These are phyloP conservation scores for Diplodia corticola DNA, from an alignment of 2,329 filamentous ascomycete species.

Conservation along the genomic window DNA sequence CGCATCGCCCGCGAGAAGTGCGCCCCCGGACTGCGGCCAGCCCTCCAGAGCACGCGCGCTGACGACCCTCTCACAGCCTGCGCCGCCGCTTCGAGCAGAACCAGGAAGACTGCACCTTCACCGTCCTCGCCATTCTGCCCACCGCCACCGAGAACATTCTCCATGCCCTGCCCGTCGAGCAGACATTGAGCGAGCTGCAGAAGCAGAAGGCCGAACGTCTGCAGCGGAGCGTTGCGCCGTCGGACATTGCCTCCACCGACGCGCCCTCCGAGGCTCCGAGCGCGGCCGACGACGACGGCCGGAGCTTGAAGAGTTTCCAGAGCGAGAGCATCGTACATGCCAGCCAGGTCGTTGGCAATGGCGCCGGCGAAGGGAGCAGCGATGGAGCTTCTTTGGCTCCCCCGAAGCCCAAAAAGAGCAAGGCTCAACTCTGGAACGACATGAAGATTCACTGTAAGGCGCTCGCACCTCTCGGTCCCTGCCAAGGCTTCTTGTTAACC, in stretches of 20 bases:
- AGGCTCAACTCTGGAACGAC: slow-evolving; percentile 95
- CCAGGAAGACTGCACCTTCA: slow-evolving; percentile 98
- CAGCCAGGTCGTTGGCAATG: slow-evolving; percentile 64
- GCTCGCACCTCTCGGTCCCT: not conserved
- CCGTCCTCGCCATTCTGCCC: slow-evolving; percentile 90
- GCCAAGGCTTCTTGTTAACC: not conserved
- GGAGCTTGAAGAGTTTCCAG: slow-evolving; percentile 72
- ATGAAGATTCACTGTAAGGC: slow-evolving; percentile 88
- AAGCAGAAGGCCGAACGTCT: slow-evolving; percentile 80
- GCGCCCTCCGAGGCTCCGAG: slow-evolving; percentile 26
- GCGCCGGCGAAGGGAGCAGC: slow-evolving; percentile 52
- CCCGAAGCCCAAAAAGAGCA: slow-evolving; percentile 69
- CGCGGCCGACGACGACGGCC: slow-evolving; percentile 71
- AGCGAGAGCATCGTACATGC: slow-evolving; percentile 83
- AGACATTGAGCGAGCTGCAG: slow-evolving; percentile 90
- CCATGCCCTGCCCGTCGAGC: slow-evolving; percentile 84
- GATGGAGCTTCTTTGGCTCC: slow-evolving; percentile 34
- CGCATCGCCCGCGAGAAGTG: slow-evolving; percentile 97
- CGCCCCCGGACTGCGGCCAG: slow-evolving; percentile 31
- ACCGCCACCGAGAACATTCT: slow-evolving; percentile 89
- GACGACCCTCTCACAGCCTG: slow-evolving; percentile 58
- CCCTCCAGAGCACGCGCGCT: slow-evolving; percentile 8
- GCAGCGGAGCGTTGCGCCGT: slow-evolving; percentile 58
- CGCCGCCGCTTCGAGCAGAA: slow-evolving; percentile 97
- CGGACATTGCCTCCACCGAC: slow-evolving; percentile 59